Conservation (phyloP, 768 basidiomycete species). For the Boletus speciosus region DNA sequence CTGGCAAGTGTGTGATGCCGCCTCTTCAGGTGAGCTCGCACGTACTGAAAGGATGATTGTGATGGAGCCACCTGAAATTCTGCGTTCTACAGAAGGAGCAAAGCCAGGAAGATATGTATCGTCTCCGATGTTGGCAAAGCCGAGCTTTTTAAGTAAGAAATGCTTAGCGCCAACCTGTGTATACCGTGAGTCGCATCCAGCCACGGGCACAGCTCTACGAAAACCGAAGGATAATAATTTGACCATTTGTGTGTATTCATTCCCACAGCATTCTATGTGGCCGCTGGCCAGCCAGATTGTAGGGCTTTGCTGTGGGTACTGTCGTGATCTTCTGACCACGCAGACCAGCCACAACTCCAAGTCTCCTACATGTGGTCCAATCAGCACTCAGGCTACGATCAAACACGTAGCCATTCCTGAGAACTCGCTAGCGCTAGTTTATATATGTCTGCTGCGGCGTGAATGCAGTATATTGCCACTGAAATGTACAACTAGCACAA, state of each 20-base stretch:
- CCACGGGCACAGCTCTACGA: not conserved
- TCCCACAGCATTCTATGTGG: not conserved
- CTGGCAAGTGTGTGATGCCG: too few relatives aligned
- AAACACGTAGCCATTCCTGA: not conserved
- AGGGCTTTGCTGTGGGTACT: not conserved
- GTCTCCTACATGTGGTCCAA: not conserved
- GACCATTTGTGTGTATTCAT: not conserved
- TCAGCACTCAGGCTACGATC: not conserved
- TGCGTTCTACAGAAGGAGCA: too few relatives aligned
- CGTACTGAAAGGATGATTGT: too few relatives aligned
- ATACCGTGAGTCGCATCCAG: too few relatives aligned
- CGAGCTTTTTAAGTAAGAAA: too few relatives aligned
- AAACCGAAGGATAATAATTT: not conserved
- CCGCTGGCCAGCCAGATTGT: not conserved
- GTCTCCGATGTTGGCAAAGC: too few relatives aligned
- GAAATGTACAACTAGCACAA: not conserved
- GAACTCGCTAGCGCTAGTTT: not conserved
- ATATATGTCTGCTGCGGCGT: not conserved
- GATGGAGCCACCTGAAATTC: too few relatives aligned
- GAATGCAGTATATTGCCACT: not conserved
- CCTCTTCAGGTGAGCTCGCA: too few relatives aligned
- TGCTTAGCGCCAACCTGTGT: too few relatives aligned
- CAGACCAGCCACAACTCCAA: not conserved
- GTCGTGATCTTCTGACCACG: not conserved
- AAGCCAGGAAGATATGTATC: too few relatives aligned